Conservation (phyloP, 2,329 filamentous ascomycete species). For the Monilinia aucupariae region DNA sequence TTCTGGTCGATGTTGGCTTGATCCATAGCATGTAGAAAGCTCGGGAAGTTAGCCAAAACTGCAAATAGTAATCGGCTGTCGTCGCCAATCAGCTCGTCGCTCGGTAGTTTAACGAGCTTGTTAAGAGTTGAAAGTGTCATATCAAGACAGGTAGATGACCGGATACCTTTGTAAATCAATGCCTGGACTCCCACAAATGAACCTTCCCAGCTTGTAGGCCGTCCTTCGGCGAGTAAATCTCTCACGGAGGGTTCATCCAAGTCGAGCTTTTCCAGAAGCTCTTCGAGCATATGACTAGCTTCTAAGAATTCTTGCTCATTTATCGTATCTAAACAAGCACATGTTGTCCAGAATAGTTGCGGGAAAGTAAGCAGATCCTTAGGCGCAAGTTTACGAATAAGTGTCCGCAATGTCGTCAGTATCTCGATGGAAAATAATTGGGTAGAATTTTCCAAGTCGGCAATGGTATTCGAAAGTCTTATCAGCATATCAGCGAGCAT, state of each 20-base stretch:
- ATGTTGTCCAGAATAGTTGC: constrained; percentile 96
- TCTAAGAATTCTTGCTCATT: constrained; percentile 94
- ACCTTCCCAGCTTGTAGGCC: constrained; percentile 84
- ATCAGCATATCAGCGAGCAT: constrained; percentile 98
- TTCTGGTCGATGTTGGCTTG: constrained; percentile 50
- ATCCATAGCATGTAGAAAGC: constrained; percentile 76
- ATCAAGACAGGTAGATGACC: constrained; percentile 77
- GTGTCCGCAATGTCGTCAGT: constrained; percentile 83
- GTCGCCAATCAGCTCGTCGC: constrained; percentile 74
- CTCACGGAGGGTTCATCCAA: constrained; percentile 65
- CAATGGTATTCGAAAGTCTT: constrained; percentile 90
- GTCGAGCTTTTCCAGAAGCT: constrained; percentile 78
- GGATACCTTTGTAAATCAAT: constrained; percentile 83
- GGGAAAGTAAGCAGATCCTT: constrained; percentile 82
- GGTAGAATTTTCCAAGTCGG: constrained; percentile 89
- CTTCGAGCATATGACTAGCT: constrained; percentile 84
- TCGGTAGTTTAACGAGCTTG: constrained; percentile 71
- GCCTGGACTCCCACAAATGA: constrained; percentile 80
- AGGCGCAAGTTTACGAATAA: constrained; percentile 78
- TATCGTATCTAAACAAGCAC: constrained; percentile 92
- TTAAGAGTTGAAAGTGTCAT: constrained; percentile 73
- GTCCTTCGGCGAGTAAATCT: constrained; percentile 66
- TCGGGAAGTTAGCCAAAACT: constrained; percentile 84
- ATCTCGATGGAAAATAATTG: constrained; percentile 98
- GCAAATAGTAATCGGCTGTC: constrained; percentile 78